Evolutionary conservation across 805 yeast genomes (phyloP).

Genomic region (Saccharomycopsis babjevae): DNA sequence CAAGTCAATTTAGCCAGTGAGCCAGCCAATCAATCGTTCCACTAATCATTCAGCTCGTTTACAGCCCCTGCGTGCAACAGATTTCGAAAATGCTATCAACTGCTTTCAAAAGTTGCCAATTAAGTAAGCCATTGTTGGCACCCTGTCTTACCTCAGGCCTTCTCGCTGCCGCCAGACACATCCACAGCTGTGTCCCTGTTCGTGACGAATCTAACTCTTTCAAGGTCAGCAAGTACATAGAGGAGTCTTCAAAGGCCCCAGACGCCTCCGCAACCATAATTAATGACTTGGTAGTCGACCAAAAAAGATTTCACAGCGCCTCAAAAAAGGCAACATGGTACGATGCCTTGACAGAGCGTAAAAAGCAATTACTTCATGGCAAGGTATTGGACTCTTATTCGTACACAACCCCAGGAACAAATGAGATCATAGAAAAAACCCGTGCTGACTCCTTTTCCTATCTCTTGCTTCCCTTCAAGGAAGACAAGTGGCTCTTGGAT

Average conservation of each 20-base stretch:
- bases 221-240: slow-evolving; percentile 12
- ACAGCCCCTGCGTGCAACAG: too few species aligned
- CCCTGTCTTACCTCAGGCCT: too few species aligned
- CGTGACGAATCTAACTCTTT: neutral
- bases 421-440: slow-evolving; percentile 61
- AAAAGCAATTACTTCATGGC: slow-evolving; percentile 64
- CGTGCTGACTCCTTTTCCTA: slow-evolving; percentile 68
- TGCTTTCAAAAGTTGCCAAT: too few species aligned
- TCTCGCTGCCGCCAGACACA: neutral
- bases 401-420: slow-evolving; percentile 61
- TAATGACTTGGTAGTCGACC: slow-evolving; percentile 11
- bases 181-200: neutral
- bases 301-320: slow-evolving; percentile 7
- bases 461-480: slow-evolving; percentile 69
- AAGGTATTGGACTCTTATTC: slow-evolving; percentile 59
- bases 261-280: slow-evolving; percentile 17
- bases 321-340: slow-evolving; percentile 62
- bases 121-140: neutral
- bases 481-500: slow-evolving; percentile 74
- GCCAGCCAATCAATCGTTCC: too few species aligned
- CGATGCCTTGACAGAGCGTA: slow-evolving; percentile 68
- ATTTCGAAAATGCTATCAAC: too few species aligned
- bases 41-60: too few species aligned
- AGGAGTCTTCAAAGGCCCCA: slow-evolving; percentile 15
- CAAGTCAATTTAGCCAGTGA: too few species aligned